Evolutionary conservation across 1,284 basidiomycete species (phyloP).

Genomic region (Tylopilus sp.): DNA sequence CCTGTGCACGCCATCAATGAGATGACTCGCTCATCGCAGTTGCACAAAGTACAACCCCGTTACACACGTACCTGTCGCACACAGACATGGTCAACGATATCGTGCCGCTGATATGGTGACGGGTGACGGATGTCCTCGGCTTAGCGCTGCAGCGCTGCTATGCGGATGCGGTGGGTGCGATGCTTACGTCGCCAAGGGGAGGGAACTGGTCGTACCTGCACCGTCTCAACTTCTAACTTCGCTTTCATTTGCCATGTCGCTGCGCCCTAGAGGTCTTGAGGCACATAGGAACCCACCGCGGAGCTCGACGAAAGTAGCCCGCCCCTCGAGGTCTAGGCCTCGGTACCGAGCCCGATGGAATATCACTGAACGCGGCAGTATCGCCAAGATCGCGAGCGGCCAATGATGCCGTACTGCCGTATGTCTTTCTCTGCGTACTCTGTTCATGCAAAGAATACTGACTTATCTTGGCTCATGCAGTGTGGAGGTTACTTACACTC

Average conservation of each 20-base stretch:
- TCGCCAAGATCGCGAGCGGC: not conserved
- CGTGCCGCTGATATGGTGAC: not conserved
- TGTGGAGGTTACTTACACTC: not conserved
- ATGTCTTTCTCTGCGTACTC: not conserved
- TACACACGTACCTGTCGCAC: not conserved
- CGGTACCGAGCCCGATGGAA: not conserved
- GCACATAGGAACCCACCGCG: not conserved
- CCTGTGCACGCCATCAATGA: not conserved
- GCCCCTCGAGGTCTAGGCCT: no score
- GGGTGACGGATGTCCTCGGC: not conserved
- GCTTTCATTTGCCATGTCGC: not conserved
- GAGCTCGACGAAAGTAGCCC: not conserved
- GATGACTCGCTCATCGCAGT: not conserved
- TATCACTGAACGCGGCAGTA: no score
- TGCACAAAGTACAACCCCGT: not conserved
- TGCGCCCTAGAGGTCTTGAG: not conserved
- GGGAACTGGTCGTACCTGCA: not conserved
- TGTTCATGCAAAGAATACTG: not conserved
- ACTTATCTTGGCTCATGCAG: not conserved
- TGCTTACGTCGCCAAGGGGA: not conserved
- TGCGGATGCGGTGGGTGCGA: not conserved
- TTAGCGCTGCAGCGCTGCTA: conserved; percentile 11
- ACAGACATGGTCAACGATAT: conserved; percentile 1
- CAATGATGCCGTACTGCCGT: not conserved
- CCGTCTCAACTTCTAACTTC: not conserved